These are phyloP conservation scores for Backusella tarrabulga DNA, from an alignment of 192 early-diverging fungal genomes.

Conservation along the genomic window DNA sequence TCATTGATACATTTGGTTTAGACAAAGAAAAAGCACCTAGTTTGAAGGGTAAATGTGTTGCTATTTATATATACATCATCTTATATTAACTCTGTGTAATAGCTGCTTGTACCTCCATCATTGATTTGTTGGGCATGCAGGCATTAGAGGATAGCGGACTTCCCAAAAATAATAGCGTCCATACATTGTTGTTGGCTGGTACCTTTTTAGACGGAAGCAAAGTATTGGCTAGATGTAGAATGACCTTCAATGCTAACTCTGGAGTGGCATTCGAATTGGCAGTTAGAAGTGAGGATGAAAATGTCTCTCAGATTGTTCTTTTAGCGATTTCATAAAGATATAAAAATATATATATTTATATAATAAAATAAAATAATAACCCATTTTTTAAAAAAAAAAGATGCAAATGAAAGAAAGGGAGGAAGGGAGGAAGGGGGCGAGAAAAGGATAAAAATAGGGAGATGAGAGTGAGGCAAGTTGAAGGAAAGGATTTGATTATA, in stretches of 20 bases:
- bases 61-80: neutral
- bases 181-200: conserved; percentile 83
- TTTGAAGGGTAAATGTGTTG: conserved; percentile 59
- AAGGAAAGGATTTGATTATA: neutral
- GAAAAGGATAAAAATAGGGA: neutral
- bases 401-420: conserved; percentile 4
- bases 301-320: conserved; percentile 72
- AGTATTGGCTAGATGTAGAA: conserved; percentile 76
- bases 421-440: neutral
- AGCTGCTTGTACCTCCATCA: conserved; percentile 67
- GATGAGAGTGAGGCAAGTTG: neutral
- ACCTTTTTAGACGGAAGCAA: conserved; percentile 79
- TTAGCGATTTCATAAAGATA: conserved; percentile 66
- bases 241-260: conserved; percentile 77
- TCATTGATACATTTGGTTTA: conserved; percentile 86
- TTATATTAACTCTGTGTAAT: neutral
- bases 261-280: conserved; percentile 93
- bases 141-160: conserved; percentile 69
- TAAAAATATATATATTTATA: neutral
- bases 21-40: conserved; percentile 67
- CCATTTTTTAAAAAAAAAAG: neutral
- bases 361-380: neutral
- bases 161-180: conserved; percentile 74
- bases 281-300: conserved; percentile 66
- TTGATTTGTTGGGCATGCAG: conserved; percentile 85